Conservation (phyloP, 257 asterid species). For the Fraxinus quadrangulata region DNA sequence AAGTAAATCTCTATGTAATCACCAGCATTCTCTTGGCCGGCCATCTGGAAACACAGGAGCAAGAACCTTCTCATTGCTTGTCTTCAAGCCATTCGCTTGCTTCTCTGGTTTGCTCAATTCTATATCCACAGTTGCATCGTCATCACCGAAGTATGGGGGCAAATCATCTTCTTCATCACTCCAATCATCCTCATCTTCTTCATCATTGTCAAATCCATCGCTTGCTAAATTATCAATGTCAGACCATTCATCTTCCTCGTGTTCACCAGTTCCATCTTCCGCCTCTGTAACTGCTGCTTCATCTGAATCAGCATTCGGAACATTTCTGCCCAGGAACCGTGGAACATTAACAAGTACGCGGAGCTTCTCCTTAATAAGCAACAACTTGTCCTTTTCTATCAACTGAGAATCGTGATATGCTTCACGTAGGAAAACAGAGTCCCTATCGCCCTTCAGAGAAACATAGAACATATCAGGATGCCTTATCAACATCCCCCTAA, state of each 20-base stretch:
- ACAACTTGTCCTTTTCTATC: constrained; percentile 74
- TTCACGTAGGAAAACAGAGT: constrained; percentile 92
- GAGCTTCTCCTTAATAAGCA: constrained; percentile 92
- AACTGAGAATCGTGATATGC: constrained; percentile 88
- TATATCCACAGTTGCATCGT: constrained; percentile 41
- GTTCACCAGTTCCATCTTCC: constrained; percentile 43
- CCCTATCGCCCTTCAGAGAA: constrained; percentile 89
- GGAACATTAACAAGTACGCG: constrained; percentile 81
- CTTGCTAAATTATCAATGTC: constrained; percentile 58
- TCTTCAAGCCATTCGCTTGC: constrained; percentile 42
- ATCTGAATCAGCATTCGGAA: constrained; percentile 31
- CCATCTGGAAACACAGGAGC: constrained; percentile 84
- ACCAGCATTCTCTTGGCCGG: constrained; percentile 90
- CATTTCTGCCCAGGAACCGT: constrained; percentile 46
- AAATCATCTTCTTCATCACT: constrained; percentile 66
- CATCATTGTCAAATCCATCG: constrained; percentile 47
- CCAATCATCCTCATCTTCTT: constrained; percentile 60
- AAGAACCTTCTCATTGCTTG: constrained; percentile 50
- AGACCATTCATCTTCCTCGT: constrained; percentile 64
- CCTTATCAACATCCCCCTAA: constrained; percentile 94
- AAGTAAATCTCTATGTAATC: constrained; percentile 17
- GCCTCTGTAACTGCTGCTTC: constrained; percentile 40
- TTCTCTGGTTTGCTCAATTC: constrained; percentile 37
- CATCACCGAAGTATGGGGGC: constrained; percentile 71
- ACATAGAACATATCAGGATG: constrained; percentile 97